Evolutionary conservation across 2,329 filamentous ascomycete genomes (phyloP), one percentile per base, ranked within the genome.

Genomic region (Sclerotinia trifoliorum): DNA sequence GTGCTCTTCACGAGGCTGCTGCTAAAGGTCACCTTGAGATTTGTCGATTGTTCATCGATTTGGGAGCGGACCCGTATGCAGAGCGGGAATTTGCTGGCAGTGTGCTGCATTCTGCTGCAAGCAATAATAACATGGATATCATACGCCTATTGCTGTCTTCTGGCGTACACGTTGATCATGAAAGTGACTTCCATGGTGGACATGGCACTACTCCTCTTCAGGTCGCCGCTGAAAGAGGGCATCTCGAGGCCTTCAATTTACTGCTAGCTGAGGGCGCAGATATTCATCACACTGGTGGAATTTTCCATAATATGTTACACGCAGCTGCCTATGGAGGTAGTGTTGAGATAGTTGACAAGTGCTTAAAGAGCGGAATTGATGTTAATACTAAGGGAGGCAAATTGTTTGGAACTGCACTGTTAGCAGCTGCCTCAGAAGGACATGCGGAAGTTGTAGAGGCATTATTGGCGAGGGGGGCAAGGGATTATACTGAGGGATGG

Each of bases 371-470:
- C 1, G 70, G 68, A 6, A 35, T 57, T 4, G 57, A 71, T 65
- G 57, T 74, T 15, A 72, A 74, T 46, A 49, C 55, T 3, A 13
- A 42, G 21, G 66, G 71, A 13, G 73, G 73, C 1, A 13, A 24
- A 0, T 55, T 5, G 1, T 51, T 56, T 15, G 48, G 61, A 0
- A 69, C 29, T 49, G 60, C 70, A 6, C 65, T 73, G 1, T 17
- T 46, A n/a, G 68, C 68, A 19, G 72, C 71, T 3, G 39, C 65
- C 1, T 10, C 0, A 3, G 3, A 51, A 11, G 48, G 48, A 15
- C 48, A 51, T 26, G n/a, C 5, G 15, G 48, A 51, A 51, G 13
- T 51, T 4, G 48, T 51, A 13, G 24, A 26, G 24, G n/a, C n/a
- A 2, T 15, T 51, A 15, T 51, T 51, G n/a, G n/a, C n/a, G 5